phyloP scores from a whole-genome alignment of 129 eudicot genomes.

The Arctium lappa region DNA sequence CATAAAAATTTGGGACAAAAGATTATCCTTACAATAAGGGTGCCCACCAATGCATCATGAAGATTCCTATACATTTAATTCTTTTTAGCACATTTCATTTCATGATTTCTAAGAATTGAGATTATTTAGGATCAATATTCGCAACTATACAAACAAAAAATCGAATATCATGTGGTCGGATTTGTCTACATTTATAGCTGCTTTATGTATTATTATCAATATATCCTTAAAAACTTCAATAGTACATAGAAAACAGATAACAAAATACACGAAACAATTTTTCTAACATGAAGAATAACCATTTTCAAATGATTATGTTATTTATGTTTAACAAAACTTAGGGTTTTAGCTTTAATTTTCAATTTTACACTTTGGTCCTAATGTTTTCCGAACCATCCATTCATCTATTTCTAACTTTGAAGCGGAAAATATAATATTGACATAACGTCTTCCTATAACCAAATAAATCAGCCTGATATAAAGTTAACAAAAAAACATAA shows the following conservation, averaged over 20 bases:
- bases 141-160: not conserved
- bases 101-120: not conserved
- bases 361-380: not conserved
- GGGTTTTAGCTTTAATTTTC: not conserved
- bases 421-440: not conserved
- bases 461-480: not conserved
- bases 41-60: conserved; percentile 14
- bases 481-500: not conserved
- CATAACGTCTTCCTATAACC: not conserved
- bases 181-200: not conserved
- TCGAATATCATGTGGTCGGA: not conserved
- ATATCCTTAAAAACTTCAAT: not conserved
- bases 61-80: not conserved
- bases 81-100: not conserved
- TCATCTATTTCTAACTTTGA: not conserved
- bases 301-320: not conserved
- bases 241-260: not conserved
- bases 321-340: not conserved
- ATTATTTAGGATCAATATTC: not conserved
- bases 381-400: not conserved
- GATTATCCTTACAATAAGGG: not conserved
- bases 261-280: no score
- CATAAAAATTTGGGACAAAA: no score
- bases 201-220: not conserved
- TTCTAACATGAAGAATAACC: not conserved